Evolutionary conservation across 108 stramenopile genomes (phyloP).

Genomic region (Fragilaria crotonensis): DNA sequence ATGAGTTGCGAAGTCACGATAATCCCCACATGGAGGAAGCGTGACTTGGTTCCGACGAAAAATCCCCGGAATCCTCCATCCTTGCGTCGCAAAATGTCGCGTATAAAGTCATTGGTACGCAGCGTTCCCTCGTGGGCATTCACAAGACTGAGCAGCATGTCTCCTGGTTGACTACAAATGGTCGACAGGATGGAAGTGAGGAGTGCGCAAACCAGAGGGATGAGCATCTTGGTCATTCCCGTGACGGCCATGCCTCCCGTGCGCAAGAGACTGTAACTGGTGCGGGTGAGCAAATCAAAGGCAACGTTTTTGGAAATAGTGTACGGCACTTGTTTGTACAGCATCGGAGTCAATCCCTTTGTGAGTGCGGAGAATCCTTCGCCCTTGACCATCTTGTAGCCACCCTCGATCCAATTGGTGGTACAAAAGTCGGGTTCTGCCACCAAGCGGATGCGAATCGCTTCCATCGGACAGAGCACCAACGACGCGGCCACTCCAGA

Average conservation of each 20-base stretch:
- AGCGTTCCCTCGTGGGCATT: constrained; percentile 56
- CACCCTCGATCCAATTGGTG: constrained; percentile 45
- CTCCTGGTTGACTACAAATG: constrained; percentile 84
- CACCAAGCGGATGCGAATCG: constrained; percentile 79
- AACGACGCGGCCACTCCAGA: constrained; percentile 75
- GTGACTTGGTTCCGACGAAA: constrained; percentile 64
- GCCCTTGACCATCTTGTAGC: constrained; percentile 30
- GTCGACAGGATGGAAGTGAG: constrained; percentile 67
- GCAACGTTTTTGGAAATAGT: constrained; percentile 87
- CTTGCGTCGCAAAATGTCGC: constrained; percentile 35
- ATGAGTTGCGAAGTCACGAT: constrained; percentile 87
- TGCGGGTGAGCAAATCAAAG: constrained; percentile 62
- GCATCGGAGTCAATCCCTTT: constrained; percentile 64
- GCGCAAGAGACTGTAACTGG: constrained; percentile 27
- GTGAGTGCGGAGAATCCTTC: constrained; percentile 55
- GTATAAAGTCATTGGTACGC: constrained; percentile 38
- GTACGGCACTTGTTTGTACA: constrained; percentile 88
- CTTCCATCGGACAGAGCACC: constrained; percentile 84
- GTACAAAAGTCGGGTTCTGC: constrained; percentile 58
- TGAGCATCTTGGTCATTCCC: constrained; percentile 28
- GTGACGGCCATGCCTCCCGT: constrained; percentile 26
- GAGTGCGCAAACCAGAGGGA: constrained; percentile 66
- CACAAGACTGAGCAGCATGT: constrained; percentile 75
- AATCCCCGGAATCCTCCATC: constrained; percentile 49
- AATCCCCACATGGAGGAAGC: constrained; percentile 80